phyloP scores from a whole-genome alignment of 345 rosid genomes.

The Streptanthus diversifolius region DNA sequence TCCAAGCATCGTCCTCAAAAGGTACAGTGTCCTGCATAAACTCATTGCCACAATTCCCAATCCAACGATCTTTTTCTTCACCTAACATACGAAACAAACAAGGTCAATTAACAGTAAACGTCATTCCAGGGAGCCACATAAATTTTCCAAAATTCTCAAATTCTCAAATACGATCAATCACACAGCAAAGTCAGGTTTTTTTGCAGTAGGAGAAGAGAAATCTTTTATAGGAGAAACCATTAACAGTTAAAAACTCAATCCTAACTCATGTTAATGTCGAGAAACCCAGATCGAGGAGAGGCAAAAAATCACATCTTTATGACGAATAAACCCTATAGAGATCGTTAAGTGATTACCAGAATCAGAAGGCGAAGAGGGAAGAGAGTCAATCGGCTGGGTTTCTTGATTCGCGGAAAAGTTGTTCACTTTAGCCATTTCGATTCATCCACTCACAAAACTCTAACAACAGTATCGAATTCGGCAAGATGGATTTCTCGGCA shows the following conservation, averaged over 20 bases:
- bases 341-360: conserved; percentile 23
- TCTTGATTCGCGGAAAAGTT: conserved; percentile 14
- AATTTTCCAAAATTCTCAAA: neutral
- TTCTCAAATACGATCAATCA: neutral
- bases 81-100: conserved; percentile 8
- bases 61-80: conserved; percentile 17
- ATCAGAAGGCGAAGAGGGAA: conserved; percentile 25
- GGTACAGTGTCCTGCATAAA: conserved; percentile 17
- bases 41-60: neutral
- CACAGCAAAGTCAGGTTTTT: neutral
- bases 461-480: neutral
- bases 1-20: conserved; percentile 27
- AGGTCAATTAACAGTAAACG: neutral
- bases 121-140: neutral
- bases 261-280: neutral
- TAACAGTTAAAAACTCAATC: neutral
- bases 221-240: neutral
- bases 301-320: neutral
- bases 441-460: conserved; percentile 18
- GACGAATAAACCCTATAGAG: neutral
- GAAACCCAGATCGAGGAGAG: neutral
- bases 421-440: conserved; percentile 25
- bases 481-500: neutral
- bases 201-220: neutral
- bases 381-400: conserved; percentile 40